Conservation (phyloP, 805 yeast genomes). For the Jamesozyma lodderae region DNA sequence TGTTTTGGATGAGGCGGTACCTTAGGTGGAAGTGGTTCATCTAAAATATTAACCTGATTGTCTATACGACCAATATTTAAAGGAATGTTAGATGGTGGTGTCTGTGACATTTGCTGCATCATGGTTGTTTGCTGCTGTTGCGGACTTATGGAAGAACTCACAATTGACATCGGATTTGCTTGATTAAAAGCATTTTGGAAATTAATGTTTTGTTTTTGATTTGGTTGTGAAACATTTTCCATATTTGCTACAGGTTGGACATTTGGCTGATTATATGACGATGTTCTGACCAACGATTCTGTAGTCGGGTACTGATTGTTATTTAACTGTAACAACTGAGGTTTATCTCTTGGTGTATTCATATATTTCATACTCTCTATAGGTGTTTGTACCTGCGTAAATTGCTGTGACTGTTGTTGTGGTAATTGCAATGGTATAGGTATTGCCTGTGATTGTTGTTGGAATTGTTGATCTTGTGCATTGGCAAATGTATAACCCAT, state of each 20-base stretch:
- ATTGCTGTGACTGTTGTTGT: slow-evolving; percentile 4
- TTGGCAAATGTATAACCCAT: slow-evolving; percentile 7
- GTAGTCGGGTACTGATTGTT: background rate
- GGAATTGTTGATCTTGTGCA: slow-evolving; percentile 4
- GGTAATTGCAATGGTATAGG: slow-evolving; percentile 3
- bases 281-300: background rate
- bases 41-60: too few species aligned
- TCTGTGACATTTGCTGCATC: background rate
- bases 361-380: background rate
- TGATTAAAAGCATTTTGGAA: background rate
- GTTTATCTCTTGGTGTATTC: background rate
- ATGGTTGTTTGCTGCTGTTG: too few species aligned
- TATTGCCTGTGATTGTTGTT: slow-evolving; percentile 5
- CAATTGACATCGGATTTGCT: background rate
- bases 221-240: background rate
- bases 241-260: background rate
- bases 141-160: too few species aligned
- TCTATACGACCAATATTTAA: too few species aligned
- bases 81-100: background rate
- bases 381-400: slow-evolving; percentile 1
- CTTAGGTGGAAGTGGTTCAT: slow-evolving; percentile 9
- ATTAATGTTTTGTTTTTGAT: background rate
- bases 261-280: background rate
- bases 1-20: slow-evolving; percentile 14
- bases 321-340: background rate